Percentiles rank a stretch among this genome's conserved stretches.
Evolutionary conservation across 192 early-diverging fungal species (phyloP).

Genomic region (Coemansia sp.): DNA sequence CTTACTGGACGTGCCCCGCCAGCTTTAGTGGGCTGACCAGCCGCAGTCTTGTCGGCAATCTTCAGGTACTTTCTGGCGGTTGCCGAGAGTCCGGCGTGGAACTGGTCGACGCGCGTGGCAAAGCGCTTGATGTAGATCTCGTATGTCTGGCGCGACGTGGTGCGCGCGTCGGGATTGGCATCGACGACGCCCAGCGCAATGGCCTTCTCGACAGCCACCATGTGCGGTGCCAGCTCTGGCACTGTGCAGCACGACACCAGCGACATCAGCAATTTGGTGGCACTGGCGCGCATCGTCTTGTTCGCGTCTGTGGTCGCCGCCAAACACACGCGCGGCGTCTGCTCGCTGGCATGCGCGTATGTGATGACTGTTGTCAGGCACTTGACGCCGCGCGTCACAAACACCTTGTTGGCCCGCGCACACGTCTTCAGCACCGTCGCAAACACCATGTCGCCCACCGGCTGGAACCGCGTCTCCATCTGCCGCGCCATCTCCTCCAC

Average conservation of each 20-base stretch:
- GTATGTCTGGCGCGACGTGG: constrained; percentile 38
- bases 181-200: constrained; percentile 45
- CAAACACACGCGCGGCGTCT: constrained; percentile 59
- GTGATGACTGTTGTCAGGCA: constrained; percentile 65
- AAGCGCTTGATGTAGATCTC: constrained; percentile 52
- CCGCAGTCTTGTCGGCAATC: constrained; percentile 17
- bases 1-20: constrained; percentile 5
- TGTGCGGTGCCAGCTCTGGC: constrained; percentile 42
- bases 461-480: constrained; percentile 64
- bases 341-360: constrained; percentile 55
- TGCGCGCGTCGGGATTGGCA: constrained; percentile 51
- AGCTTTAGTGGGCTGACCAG: background rate
- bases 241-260: constrained; percentile 56
- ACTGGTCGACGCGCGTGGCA: constrained; percentile 31
- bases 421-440: constrained; percentile 64
- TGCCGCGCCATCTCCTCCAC: constrained; percentile 63
- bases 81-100: constrained; percentile 35
- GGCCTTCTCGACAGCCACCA: constrained; percentile 39
- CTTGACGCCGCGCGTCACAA: constrained; percentile 62
- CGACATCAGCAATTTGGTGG: constrained; percentile 60
- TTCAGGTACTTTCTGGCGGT: constrained; percentile 52
- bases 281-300: constrained; percentile 63
- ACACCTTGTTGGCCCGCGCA: constrained; percentile 74
- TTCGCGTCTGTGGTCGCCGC: constrained; percentile 56
- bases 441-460: constrained; percentile 62